Percentiles rank a stretch among this genome's conserved stretches.
These are phyloP conservation scores for Thelephora terrestris DNA, from an alignment of 1,284 basidiomycete genomes.

Conservation along the genomic window DNA sequence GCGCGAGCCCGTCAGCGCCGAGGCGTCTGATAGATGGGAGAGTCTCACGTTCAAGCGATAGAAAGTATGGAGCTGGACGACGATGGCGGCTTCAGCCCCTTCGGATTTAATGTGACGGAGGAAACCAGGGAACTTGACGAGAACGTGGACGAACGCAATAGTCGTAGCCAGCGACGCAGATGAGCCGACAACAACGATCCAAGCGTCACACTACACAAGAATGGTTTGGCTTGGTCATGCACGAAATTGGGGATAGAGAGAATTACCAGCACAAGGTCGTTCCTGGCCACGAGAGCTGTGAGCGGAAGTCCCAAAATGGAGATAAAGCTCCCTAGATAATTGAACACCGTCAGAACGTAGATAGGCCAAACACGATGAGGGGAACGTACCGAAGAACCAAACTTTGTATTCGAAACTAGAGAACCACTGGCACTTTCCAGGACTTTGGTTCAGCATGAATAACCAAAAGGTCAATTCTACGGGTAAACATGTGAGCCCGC, in stretches of 20 bases:
- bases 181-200: conserved; percentile 60
- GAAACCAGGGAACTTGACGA: conserved; percentile 56
- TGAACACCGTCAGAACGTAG: conserved; percentile 7
- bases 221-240: not conserved
- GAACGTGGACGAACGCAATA: conserved; percentile 54
- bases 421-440: conserved; percentile 60
- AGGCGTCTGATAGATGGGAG: not conserved
- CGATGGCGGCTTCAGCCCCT: conserved; percentile 59
- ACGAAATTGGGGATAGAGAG: not conserved
- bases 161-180: conserved; percentile 53
- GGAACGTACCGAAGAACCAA: conserved; percentile 29
- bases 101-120: conserved; percentile 55
- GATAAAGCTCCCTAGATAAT: conserved; percentile 41
- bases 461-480: conserved; percentile 70
- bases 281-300: conserved; percentile 46
- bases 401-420: conserved; percentile 27
- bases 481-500: conserved; percentile 1
- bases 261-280: conserved; percentile 44
- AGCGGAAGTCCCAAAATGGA: conserved; percentile 60
- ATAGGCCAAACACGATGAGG: not conserved
- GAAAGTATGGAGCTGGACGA: conserved; percentile 58
- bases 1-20: conserved; percentile 2
- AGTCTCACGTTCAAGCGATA: conserved; percentile 62
- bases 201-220: conserved; percentile 43
- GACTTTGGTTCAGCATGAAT: conserved; percentile 64